Evolutionary conservation across 441 rosid genomes (phyloP).

Genomic region (Arabidopsis hybrid): DNA sequence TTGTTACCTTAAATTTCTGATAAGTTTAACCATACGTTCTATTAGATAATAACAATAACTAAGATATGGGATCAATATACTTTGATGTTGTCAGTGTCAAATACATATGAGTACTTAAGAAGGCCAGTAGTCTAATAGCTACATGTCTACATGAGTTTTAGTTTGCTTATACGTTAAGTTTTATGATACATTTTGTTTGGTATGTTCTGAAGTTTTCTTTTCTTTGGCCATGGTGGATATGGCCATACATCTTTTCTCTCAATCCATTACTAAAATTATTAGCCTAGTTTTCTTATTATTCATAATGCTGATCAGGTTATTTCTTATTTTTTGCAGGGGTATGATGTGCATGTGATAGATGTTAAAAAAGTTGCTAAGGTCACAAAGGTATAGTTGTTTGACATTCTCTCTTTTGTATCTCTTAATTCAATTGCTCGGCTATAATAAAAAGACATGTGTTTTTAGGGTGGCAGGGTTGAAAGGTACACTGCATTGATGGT

Average conservation of each 20-base stretch:
- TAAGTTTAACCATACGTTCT: neutral
- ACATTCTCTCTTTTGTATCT: constrained; percentile 10
- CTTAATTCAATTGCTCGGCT: constrained; percentile 14
- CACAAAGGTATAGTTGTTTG: constrained; percentile 70
- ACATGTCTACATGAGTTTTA: neutral
- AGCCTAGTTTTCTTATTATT: neutral
- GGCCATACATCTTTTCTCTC: neutral
- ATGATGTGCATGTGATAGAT: constrained; percentile 82
- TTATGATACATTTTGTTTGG: neutral
- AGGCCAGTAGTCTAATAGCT: constrained; percentile 7
- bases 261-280: neutral
- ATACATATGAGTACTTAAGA: neutral
- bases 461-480: constrained; percentile 82
- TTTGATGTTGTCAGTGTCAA: constrained; percentile 12
- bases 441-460: constrained; percentile 27
- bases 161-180: constrained; percentile 1
- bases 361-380: constrained; percentile 91
- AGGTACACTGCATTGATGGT: constrained; percentile 85
- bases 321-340: constrained; percentile 64
- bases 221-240: constrained; percentile 1
- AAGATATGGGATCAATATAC: neutral
- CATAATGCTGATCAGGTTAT: neutral
- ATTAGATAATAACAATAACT: neutral
- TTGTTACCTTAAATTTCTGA: neutral
- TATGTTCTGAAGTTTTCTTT: constrained; percentile 11